These are phyloP conservation scores for Agrocybe chaxingu DNA, from an alignment of 768 basidiomycete species.

Conservation along the genomic window DNA sequence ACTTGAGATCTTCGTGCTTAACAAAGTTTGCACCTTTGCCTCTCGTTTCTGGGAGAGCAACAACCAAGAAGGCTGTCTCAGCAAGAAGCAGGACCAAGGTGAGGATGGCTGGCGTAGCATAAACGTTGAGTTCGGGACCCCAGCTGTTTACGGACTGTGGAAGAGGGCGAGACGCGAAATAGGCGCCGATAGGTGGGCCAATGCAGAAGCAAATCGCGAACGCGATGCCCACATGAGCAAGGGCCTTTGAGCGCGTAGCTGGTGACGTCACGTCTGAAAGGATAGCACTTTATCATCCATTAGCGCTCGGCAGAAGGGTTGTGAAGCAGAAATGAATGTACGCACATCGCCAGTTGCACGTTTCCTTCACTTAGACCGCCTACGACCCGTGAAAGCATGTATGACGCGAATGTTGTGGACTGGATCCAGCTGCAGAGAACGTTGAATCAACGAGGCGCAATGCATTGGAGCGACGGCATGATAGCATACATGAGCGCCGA, in stretches of 20 bases:
- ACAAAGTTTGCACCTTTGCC: slow-evolving; percentile 30
- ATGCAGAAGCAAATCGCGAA: slow-evolving; percentile 94
- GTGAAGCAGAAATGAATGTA: slow-evolving; percentile 10
- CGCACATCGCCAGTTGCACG: slow-evolving; percentile 92
- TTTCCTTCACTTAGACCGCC: slow-evolving; percentile 97
- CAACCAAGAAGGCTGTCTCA: slow-evolving; percentile 77
- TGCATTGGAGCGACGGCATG: neutral
- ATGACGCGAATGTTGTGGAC: slow-evolving; percentile 87
- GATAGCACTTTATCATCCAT: slow-evolving; percentile 61
- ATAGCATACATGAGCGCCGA: slow-evolving; percentile 79
- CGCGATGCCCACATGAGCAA: slow-evolving; percentile 93
- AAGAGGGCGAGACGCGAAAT: slow-evolving; percentile 86
- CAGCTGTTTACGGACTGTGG: slow-evolving; percentile 53
- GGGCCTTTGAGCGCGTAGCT: slow-evolving; percentile 75
- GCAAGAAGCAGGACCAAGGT: slow-evolving; percentile 72
- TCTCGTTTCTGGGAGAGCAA: slow-evolving; percentile 84
- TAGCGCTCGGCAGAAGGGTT: neutral
- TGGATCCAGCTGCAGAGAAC: slow-evolving; percentile 68
- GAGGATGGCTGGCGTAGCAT: slow-evolving; percentile 84
- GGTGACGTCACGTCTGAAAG: slow-evolving; percentile 87
- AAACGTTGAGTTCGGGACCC: slow-evolving; percentile 77
- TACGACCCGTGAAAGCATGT: slow-evolving; percentile 84
- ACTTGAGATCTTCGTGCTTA: neutral
- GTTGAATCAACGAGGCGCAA: neutral
- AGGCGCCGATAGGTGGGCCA: slow-evolving; percentile 93